Evolutionary conservation across 768 basidiomycete genomes (phyloP).

Genomic region (Paxillus involutus): DNA sequence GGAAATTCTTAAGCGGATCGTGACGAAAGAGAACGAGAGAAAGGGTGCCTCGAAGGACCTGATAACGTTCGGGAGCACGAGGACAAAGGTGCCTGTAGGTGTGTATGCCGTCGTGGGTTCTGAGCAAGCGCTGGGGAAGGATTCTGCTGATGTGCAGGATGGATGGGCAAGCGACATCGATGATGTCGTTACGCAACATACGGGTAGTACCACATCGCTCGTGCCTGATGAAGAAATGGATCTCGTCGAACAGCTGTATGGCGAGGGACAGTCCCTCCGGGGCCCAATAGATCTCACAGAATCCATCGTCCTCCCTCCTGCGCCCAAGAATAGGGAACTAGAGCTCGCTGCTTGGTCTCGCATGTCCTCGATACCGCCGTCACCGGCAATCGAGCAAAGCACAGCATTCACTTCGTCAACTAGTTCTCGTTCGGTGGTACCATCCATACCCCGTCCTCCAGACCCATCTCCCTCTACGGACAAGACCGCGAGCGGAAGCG

Average conservation of each 20-base stretch:
- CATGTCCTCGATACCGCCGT: constrained; percentile 46
- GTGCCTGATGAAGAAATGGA: constrained; percentile 84
- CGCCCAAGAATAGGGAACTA: constrained; percentile 86
- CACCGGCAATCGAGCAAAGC: constrained; percentile 43
- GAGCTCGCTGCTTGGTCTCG: constrained; percentile 85
- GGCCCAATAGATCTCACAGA: constrained; percentile 81
- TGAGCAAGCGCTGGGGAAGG: constrained; percentile 33
- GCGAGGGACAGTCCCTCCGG: constrained; percentile 69
- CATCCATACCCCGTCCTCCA: not conserved
- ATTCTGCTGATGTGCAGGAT: constrained; percentile 26
- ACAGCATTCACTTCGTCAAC: constrained; percentile 16
- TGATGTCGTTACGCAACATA: constrained; percentile 18
- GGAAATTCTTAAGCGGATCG: constrained; percentile 79
- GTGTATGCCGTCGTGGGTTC: constrained; percentile 24
- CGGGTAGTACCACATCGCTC: constrained; percentile 18
- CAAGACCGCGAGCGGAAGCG: constrained; percentile 3
- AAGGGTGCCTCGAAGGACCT: constrained; percentile 60
- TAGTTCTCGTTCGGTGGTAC: constrained; percentile 4
- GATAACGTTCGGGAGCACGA: constrained; percentile 38
- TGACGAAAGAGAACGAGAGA: constrained; percentile 61
- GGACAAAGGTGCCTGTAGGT: constrained; percentile 15
- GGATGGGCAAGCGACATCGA: not conserved
- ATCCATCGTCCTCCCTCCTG: constrained; percentile 76
- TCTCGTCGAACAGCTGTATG: constrained; percentile 94
- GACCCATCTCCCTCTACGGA: constrained; percentile 6